phyloP scores from a whole-genome alignment of 2,329 filamentous ascomycete genomes.

The Fusarium sp. region DNA sequence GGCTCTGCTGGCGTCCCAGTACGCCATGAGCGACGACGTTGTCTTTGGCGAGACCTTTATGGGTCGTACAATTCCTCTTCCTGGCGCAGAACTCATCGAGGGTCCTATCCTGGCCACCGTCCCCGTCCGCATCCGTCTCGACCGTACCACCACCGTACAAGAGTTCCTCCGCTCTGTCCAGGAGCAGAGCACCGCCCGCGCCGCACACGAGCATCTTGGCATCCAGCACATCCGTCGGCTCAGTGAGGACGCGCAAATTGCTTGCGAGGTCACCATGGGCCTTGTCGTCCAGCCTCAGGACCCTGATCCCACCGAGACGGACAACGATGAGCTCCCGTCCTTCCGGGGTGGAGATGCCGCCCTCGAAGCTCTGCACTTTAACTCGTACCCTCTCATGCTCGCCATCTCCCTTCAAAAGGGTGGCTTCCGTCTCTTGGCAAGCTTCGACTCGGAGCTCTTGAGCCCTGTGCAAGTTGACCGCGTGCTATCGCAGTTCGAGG shows the following conservation, averaged over 20 bases:
- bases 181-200: slow-evolving; percentile 40
- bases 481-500: slow-evolving; percentile 61
- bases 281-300: slow-evolving; percentile 59
- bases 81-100: slow-evolving; percentile 44
- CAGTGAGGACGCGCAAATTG: slow-evolving; percentile 59
- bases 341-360: slow-evolving; percentile 64
- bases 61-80: slow-evolving; percentile 43
- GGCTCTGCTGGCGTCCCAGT: slow-evolving; percentile 42
- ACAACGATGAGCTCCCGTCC: slow-evolving; percentile 47
- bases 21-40: slow-evolving; percentile 44
- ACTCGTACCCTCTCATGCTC: slow-evolving; percentile 69
- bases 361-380: slow-evolving; percentile 65
- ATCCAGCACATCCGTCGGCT: slow-evolving; percentile 52
- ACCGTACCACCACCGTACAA: slow-evolving; percentile 33
- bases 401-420: slow-evolving; percentile 66
- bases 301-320: slow-evolving; percentile 13
- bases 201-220: slow-evolving; percentile 46
- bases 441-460: slow-evolving; percentile 68
- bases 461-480: slow-evolving; percentile 60
- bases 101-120: slow-evolving; percentile 45
- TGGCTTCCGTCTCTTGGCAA: slow-evolving; percentile 66
- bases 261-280: slow-evolving; percentile 65
- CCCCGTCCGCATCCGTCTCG: slow-evolving; percentile 39
- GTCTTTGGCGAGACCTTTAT: slow-evolving; percentile 46
- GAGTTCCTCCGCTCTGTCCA: slow-evolving; percentile 44